Evolutionary conservation across 2,329 filamentous ascomycete genomes (phyloP), one percentile per base, ranked within the genome.

Genomic region (Lachnellula suecica): DNA sequence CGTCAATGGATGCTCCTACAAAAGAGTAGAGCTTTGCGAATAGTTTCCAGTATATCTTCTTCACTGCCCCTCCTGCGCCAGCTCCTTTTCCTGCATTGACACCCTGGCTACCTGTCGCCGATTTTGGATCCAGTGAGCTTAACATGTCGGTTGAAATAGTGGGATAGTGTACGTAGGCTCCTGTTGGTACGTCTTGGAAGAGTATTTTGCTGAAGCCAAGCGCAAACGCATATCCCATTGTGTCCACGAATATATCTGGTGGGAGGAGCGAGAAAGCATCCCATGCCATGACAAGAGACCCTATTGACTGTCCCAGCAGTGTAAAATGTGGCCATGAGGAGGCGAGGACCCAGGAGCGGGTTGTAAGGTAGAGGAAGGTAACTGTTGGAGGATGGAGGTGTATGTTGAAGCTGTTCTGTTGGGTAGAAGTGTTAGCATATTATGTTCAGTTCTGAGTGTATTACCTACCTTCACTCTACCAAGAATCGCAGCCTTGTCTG

Each of bases 91-190:
- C 92, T 4, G 92, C 89, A 68, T 97, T 94, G 51, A 96, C 77
- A 2, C 93, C 88, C 71, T 82, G 86, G 50, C 69, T 70, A 13
- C 85, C 88, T 44, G 76, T 80, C 29, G 71, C 57, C 2, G 77
- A 80, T 8, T 68, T 70, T 8, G 88, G 83, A 60, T 91, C 83
- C 4, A 97, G 82, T 17, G 89, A 93, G 20, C 84, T 81, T 4
- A 99, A 82, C 94, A 99, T 99, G 66, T 99, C 94, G 46, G 91
- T 99, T 3, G 92, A 97, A 49, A 99, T 99, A 51, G 93, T 97
- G 1, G 94, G 94, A 68, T 97, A 99, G 73, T 99, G 94, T 1
- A 97, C 92, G 67, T 99, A 99, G 47, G 94, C 92, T 42, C 83
- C 91, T 0, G 91, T 97, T 0, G 93, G 89, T 1, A 97, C 81